phyloP scores from a whole-genome alignment of 2,329 filamentous ascomycete genomes.

The Onygenales sp. region DNA sequence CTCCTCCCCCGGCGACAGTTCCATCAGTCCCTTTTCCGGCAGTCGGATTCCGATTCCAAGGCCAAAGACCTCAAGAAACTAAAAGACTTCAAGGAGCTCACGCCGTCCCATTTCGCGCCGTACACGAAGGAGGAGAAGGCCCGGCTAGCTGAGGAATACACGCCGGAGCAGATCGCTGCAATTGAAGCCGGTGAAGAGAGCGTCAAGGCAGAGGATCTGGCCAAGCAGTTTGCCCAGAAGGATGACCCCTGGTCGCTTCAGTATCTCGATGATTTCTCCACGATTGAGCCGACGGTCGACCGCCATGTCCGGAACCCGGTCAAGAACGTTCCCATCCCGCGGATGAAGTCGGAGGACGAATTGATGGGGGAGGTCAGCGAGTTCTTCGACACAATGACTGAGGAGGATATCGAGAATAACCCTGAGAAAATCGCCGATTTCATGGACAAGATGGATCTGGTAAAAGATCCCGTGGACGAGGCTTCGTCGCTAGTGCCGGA shows the following conservation, averaged over 20 bases:
- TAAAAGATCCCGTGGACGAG: constrained; percentile 41
- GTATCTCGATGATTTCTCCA: constrained; percentile 76
- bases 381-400: constrained; percentile 23
- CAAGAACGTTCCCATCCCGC: constrained; percentile 47
- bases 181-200: constrained; percentile 71
- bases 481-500: constrained; percentile 42
- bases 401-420: constrained; percentile 25
- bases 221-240: constrained; percentile 61
- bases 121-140: constrained; percentile 60
- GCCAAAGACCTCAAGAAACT: constrained; percentile 32
- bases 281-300: constrained; percentile 69
- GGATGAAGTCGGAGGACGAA: constrained; percentile 48
- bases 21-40: constrained; percentile 33
- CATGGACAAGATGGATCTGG: constrained; percentile 39
- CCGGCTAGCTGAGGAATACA: constrained; percentile 58
- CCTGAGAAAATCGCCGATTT: constrained; percentile 39
- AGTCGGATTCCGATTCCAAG: constrained; percentile 23
- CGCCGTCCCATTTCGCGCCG: constrained; percentile 35
- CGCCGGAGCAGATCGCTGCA: constrained; percentile 68
- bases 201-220: constrained; percentile 64
- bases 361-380: constrained; percentile 48
- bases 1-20: constrained; percentile 40
- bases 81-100: constrained; percentile 17
- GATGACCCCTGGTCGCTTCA: constrained; percentile 61
- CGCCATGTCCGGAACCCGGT: constrained; percentile 46